These are phyloP conservation scores for Microthlaspi erraticum DNA, from an alignment of 345 rosid genomes.

Conservation along the genomic window DNA sequence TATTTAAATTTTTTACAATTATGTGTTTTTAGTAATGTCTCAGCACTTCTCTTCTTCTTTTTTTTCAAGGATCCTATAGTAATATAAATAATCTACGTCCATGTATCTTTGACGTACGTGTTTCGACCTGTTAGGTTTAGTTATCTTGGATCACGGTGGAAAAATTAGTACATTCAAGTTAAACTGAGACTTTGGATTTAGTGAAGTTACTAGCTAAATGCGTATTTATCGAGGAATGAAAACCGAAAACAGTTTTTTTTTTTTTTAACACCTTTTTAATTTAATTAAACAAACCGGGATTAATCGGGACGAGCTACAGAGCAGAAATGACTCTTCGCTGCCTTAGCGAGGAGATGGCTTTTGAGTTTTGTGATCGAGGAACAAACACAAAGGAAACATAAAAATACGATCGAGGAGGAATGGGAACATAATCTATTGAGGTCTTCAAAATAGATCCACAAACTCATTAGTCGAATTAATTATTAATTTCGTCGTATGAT, in stretches of 20 bases:
- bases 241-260: too few species aligned
- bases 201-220: constrained; percentile 29
- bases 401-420: constrained; percentile 2
- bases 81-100: neutral
- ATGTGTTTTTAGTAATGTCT: neutral
- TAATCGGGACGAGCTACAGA: too few species aligned
- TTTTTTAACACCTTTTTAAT: too few species aligned
- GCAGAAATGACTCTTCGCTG: too few species aligned
- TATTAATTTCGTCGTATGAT: neutral
- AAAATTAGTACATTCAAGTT: neutral
- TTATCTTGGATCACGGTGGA: constrained; percentile 31
- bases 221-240: neutral
- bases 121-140: neutral
- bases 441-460: constrained; percentile 21
- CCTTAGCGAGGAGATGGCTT: too few species aligned
- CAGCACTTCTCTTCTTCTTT: neutral
- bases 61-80: neutral
- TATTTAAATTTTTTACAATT: too few species aligned
- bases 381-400: too few species aligned
- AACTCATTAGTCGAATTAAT: constrained; percentile 19
- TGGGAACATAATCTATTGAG: constrained; percentile 29
- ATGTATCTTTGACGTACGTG: neutral
- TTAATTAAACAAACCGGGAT: too few species aligned
- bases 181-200: neutral
- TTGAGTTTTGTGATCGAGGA: too few species aligned